phyloP scores from a whole-genome alignment of 2,329 filamentous ascomycete genomes.

The Malbranchea zuffiana region DNA sequence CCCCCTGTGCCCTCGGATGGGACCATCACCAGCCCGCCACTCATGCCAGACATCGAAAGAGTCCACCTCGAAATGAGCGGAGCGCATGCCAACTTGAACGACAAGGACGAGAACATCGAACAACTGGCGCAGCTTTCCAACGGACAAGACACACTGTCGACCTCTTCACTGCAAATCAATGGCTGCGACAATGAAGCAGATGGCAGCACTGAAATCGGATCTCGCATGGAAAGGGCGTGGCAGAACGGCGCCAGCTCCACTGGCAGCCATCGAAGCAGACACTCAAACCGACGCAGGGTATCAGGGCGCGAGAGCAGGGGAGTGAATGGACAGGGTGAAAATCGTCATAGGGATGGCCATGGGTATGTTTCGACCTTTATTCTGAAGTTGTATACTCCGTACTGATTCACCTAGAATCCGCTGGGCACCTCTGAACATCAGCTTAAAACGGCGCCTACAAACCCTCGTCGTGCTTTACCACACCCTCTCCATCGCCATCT shows the following conservation, averaged over 20 bases:
- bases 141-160: not conserved
- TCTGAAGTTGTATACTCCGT: not conserved
- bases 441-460: constrained; percentile 59
- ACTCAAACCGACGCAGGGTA: not conserved
- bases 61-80: constrained; percentile 8
- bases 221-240: constrained; percentile 7
- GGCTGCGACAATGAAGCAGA: not conserved
- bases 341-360: not conserved
- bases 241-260: constrained; percentile 8
- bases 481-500: constrained; percentile 57
- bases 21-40: not conserved
- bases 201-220: not conserved
- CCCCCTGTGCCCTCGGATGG: too few relatives aligned
- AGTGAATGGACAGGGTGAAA: not conserved
- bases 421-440: constrained; percentile 71
- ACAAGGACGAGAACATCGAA: not conserved
- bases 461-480: constrained; percentile 69
- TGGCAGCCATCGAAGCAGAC: too few relatives aligned
- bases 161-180: not conserved
- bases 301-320: not conserved
- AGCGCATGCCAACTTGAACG: too few relatives aligned
- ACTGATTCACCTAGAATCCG: constrained; percentile 43
- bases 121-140: too few relatives aligned
- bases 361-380: constrained; percentile 5
- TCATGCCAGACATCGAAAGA: constrained; percentile 13